Base-by-base conservation (phyloP, 1,284 basidiomycete species). In the Amylostereum areolatum region DNA sequence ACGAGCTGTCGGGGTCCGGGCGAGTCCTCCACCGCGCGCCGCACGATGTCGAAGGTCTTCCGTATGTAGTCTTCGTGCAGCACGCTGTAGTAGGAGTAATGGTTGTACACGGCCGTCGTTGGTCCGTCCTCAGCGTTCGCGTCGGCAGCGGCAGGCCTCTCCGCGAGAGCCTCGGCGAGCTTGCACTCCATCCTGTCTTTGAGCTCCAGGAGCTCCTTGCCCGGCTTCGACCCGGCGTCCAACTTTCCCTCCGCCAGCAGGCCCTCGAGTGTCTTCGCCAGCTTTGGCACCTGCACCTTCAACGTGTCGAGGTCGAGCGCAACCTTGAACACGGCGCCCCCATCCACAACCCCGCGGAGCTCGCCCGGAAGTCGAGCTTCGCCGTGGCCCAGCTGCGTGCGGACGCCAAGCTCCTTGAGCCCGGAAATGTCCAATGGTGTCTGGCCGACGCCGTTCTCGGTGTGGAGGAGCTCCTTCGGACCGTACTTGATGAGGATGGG, bases 371-470 rank as follows among this genome's bases (percentile, higher is more conserved):
- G 25, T 32, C 12, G 31, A 3, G 12, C 31, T 35, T 8, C 10
- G 5, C 47, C 9, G 27, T 37, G 32, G n/a, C 25, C 5, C 33
- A 28, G 7, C 29, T 27, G 36, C 35, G 36, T 6, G 11, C 34
- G 36, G 3, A 6, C n/a, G 11, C 34, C 46, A 7, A 68, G 57
- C 43, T 52, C 55, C 11, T 57, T 42, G 25, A 55, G 59, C 8
- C 48, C 45, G 3, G 69, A 68, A 35, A 72, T 68, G 50, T 82
- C 81, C 4, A 75, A 54, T 0, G 76, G 68, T 0, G 76, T 78
- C 48, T 74, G 70, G 3, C 80, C 81, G 5, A 81, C 75, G 24
- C 72, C 72, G 54, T 81, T 74, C 58, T 82, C 79, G 35, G 68
- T 61, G 47, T 67, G 65, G 4, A 80, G 58, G 0, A 62, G 66